phyloP scores from a whole-genome alignment of 805 yeast species.

The Millerozyma miso region DNA sequence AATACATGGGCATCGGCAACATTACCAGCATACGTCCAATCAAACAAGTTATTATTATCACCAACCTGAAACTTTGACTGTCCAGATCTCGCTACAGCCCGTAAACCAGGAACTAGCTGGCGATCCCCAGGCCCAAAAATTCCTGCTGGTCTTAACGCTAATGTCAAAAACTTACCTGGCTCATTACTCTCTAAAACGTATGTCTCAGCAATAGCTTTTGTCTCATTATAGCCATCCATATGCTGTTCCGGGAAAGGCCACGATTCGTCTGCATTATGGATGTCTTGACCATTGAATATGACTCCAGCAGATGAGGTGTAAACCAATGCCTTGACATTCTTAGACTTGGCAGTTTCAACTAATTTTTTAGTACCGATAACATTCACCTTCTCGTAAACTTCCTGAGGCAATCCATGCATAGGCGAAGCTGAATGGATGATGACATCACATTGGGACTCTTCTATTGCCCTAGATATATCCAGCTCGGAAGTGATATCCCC shows the following conservation, averaged over 20 bases:
- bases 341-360: conserved; percentile 54
- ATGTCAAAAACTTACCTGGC: conserved; percentile 57
- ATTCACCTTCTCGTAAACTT: conserved; percentile 83
- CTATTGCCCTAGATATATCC: conserved; percentile 65
- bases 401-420: conserved; percentile 80
- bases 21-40: conserved; percentile 97
- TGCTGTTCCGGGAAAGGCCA: conserved; percentile 90
- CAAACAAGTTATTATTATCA: conserved; percentile 88
- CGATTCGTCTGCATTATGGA: conserved; percentile 86
- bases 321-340: conserved; percentile 62
- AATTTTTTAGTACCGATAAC: conserved; percentile 83
- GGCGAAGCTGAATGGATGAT: conserved; percentile 97
- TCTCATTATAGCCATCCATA: conserved; percentile 95
- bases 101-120: conserved; percentile 89
- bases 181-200: conserved; percentile 74
- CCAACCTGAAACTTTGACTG: conserved; percentile 94
- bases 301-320: conserved; percentile 98
- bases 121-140: conserved; percentile 99
- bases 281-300: conserved; percentile 90
- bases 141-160: conserved; percentile 94
- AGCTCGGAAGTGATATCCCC: conserved; percentile 80
- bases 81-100: conserved; percentile 75
- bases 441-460: conserved; percentile 57
- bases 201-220: conserved; percentile 87
- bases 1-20: conserved; percentile 95